Percentiles rank a stretch among this genome's conserved stretches.
Evolutionary conservation across 805 yeast species (phyloP).

Genomic region (Kluyveromyces dobzhanskii): DNA sequence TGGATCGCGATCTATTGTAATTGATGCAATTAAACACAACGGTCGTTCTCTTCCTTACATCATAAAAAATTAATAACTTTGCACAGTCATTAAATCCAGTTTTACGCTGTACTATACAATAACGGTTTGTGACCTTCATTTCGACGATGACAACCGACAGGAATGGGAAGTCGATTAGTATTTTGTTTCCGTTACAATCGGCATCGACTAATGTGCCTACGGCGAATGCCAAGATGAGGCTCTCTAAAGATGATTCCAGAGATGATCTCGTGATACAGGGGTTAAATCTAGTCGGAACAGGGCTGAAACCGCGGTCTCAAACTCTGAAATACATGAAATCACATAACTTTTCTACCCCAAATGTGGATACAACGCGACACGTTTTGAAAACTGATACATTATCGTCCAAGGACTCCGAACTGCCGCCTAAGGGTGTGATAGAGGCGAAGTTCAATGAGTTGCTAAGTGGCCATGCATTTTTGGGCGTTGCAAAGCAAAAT

Average conservation of each 20-base stretch:
- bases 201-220: not conserved
- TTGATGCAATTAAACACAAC: too few species aligned
- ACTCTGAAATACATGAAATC: not conserved
- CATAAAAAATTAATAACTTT: too few species aligned
- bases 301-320: not conserved
- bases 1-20: too few species aligned
- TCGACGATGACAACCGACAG: not conserved
- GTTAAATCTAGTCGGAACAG: slow-evolving; percentile 1
- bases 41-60: too few species aligned
- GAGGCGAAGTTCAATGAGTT: slow-evolving; percentile 16
- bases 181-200: not conserved
- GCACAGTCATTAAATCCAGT: too few species aligned
- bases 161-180: not conserved
- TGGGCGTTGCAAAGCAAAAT: slow-evolving; percentile 22
- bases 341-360: slow-evolving; percentile 2
- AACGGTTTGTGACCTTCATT: too few species aligned
- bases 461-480: slow-evolving; percentile 18
- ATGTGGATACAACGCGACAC: not conserved
- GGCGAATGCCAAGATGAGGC: not conserved
- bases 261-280: slow-evolving; percentile 2
- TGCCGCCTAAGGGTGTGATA: slow-evolving; percentile 16
- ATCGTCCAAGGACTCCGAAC: not conserved
- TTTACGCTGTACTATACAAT: too few species aligned
- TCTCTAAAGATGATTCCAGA: not conserved
- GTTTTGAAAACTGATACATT: not conserved